Evolutionary conservation across 305 asterid species (phyloP), one percentile per base, ranked within the genome.

Genomic region (Fraxinus baroniana): DNA sequence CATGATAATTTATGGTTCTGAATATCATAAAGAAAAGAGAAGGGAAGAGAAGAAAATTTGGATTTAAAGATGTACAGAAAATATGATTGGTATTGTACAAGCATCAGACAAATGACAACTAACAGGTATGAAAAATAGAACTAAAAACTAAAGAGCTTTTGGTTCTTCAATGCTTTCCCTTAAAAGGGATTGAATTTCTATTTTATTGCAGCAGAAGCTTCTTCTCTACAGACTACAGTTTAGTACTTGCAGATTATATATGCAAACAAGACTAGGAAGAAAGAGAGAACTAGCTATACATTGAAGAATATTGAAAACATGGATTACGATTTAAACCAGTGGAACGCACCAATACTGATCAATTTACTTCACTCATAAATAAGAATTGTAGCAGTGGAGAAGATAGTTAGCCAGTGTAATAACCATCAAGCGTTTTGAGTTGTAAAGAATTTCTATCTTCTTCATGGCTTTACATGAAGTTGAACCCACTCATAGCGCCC

Each of bases 401-500:
- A 78, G 62, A 76, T 64, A 41, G 78, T 76, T 33, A 32, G 74
- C 13, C 20, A 46, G 36, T 13, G 74, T 30, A 28, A 12, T 68
- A 28, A 28, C 6, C 74, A 13, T 68, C 74, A 28, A 4, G 74
- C 36, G 7, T 68, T 26, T 33, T 26, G 36, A 55, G 66, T 26
- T 55, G 68, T 76, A 75, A n/a, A 12, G 44, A 62, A 72, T 17
- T 52, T 32, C 37, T 60, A 60, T 77, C 76, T 35, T 75, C 80
- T 46, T 92, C 89, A 90, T 83, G 92, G 94, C 81, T 88, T 84
- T 39, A 80, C 28, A 81, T 80, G 66, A 83, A 90, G 82, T 33
- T 52, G 84, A 87, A 87, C 89, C 98, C 98, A 94, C 80, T 90
- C 89, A 83, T 87, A 94, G 17, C 94, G 90, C 49, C 97, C 97